Conservation (phyloP, 805 yeast genomes). For the Saturnispora zaruensis region DNA sequence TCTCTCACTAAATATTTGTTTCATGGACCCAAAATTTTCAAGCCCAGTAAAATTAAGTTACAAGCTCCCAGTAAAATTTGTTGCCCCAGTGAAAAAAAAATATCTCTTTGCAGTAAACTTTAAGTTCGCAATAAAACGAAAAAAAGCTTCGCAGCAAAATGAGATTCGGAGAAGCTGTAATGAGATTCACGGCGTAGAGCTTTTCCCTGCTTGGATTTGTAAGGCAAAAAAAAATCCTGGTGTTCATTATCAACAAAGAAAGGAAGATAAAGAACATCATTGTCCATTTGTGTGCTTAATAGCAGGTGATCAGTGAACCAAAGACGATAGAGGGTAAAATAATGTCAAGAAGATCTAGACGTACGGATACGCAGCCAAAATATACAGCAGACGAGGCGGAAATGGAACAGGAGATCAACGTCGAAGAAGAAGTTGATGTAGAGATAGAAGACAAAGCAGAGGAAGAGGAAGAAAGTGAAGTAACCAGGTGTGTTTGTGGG, state of each 20-base stretch:
- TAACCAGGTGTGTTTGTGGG: slow-evolving; percentile 50
- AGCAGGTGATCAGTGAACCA: background rate
- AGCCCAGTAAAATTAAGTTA: no score
- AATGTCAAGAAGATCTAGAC: slow-evolving; percentile 28
- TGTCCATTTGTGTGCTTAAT: background rate
- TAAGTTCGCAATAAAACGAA: slow-evolving; percentile 3
- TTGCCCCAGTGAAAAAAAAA: no score
- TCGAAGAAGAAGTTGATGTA: slow-evolving; percentile 2
- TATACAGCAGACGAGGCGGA: slow-evolving; percentile 17
- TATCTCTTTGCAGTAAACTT: no score
- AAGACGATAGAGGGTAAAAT: slow-evolving; percentile 9
- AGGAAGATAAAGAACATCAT: background rate
- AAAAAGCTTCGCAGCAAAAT: background rate
- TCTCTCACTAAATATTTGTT: no score
- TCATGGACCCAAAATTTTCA: no score
- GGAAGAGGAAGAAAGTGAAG: slow-evolving; percentile 30
- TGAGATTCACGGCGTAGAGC: background rate
- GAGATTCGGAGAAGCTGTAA: background rate
- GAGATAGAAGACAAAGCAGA: slow-evolving; percentile 17
- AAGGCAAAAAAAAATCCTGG: background rate
- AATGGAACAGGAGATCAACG: slow-evolving; percentile 2
- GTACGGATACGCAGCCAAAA: slow-evolving; percentile 17
- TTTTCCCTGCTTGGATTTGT: background rate
- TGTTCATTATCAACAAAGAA: background rate
- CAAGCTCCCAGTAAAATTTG: no score